A percentile compares a stretch with the other conserved stretches of the same genome.
These are phyloP conservation scores for Morella rubra DNA, from an alignment of 306 rosid species.

Conservation along the genomic window DNA sequence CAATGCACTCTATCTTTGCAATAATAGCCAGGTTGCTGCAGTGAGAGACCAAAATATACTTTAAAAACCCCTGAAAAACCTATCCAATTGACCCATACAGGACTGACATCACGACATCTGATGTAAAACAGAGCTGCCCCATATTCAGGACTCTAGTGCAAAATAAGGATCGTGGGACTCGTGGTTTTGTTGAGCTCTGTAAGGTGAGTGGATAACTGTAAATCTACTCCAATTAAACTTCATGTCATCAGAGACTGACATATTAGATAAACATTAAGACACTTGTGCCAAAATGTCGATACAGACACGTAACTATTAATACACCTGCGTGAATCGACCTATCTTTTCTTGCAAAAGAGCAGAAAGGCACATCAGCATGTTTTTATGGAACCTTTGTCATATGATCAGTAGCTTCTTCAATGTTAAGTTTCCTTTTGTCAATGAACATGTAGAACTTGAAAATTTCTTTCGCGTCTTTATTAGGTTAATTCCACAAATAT, in stretches of 20 bases:
- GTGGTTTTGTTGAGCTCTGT: too few relatives aligned
- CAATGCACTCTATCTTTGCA: constrained; percentile 96
- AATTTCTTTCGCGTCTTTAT: not conserved
- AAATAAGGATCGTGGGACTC: too few relatives aligned
- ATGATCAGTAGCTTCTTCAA: too few relatives aligned
- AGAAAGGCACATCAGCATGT: not conserved
- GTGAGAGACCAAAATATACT: too few relatives aligned
- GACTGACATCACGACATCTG: not conserved
- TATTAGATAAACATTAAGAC: not conserved
- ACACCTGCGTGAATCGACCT: not conserved
- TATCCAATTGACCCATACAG: not conserved
- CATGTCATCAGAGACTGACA: not conserved
- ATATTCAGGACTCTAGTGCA: too few relatives aligned
- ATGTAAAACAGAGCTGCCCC: not conserved
- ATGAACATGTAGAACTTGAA: too few relatives aligned
- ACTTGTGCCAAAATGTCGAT: not conserved
- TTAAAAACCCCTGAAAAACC: not conserved
- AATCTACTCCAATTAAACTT: not conserved
- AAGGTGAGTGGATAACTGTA: not conserved
- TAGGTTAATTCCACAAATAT: not conserved
- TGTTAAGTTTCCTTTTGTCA: too few relatives aligned
- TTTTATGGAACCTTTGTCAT: not conserved
- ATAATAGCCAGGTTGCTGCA: too few relatives aligned
- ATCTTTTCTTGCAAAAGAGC: not conserved
- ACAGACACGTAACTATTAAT: not conserved